These are phyloP conservation scores for Bipolaris bicolor DNA, from an alignment of 2,329 filamentous ascomycete species.

Conservation along the genomic window DNA sequence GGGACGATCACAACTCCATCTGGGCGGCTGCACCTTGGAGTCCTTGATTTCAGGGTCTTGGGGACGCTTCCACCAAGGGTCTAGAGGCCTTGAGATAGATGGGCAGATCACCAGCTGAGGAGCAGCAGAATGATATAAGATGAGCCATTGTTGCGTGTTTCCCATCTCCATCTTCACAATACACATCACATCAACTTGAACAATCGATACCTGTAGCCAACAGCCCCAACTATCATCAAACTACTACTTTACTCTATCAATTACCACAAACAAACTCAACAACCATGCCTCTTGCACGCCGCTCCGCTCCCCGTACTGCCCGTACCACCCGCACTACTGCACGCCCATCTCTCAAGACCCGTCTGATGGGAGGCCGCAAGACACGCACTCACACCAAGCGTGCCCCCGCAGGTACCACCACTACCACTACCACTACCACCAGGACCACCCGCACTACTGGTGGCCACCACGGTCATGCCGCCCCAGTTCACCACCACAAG, in stretches of 20 bases:
- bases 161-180: neutral
- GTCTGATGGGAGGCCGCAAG: slow-evolving; percentile 55
- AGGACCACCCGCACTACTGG: slow-evolving; percentile 54
- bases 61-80: neutral
- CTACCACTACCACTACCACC: slow-evolving; percentile 49
- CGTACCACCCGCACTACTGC: slow-evolving; percentile 37
- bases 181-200: neutral
- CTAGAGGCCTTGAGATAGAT: neutral
- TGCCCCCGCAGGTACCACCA: slow-evolving; percentile 35
- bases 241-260: slow-evolving; percentile 1
- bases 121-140: slow-evolving; percentile 16
- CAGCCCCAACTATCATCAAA: neutral
- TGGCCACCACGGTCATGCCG: slow-evolving; percentile 36
- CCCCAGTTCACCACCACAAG: slow-evolving; percentile 64
- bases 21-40: slow-evolving; percentile 14
- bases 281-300: slow-evolving; percentile 40
- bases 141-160: neutral
- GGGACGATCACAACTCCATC: slow-evolving; percentile 18
- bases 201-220: neutral
- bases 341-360: slow-evolving; percentile 61
- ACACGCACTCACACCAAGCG: slow-evolving; percentile 44
- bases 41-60: slow-evolving; percentile 32
- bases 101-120: neutral
- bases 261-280: slow-evolving; percentile 4
- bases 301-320: slow-evolving; percentile 28